phyloP scores from a whole-genome alignment of 768 basidiomycete genomes.

The Sporobolomyces pararoseus region DNA sequence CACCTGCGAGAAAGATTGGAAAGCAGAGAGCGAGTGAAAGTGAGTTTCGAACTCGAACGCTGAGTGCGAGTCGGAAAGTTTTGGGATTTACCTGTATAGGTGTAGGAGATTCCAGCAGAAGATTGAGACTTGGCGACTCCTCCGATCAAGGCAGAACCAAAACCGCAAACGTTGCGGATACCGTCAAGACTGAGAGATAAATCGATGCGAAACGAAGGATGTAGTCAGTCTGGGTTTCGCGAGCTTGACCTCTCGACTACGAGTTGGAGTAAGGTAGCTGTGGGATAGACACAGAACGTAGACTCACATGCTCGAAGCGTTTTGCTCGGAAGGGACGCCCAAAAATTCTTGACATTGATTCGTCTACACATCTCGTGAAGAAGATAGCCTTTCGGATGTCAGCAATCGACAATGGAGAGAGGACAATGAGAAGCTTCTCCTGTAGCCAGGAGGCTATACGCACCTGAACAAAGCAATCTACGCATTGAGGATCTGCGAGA shows the following conservation, averaged over 20 bases:
- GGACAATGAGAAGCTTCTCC: no score
- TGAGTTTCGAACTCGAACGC: not conserved
- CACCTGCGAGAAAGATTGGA: not conserved
- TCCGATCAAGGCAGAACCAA: conserved; percentile 23
- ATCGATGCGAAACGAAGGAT: not conserved
- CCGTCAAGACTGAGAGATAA: conserved; percentile 24
- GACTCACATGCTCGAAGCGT: conserved; percentile 22
- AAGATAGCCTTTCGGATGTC: no score
- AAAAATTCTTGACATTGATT: conserved; percentile 35
- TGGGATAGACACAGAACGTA: not conserved
- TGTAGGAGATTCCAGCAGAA: conserved; percentile 14
- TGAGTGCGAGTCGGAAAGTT: no score
- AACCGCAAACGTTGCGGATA: conserved; percentile 26
- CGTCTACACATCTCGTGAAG: conserved; percentile 8
- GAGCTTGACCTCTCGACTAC: no score
- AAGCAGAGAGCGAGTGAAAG: no score
- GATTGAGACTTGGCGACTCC: conserved; percentile 23
- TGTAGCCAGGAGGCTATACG: no score
- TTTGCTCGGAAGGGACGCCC: conserved; percentile 24
- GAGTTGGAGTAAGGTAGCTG: no score
- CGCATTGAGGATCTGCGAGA: conserved; percentile 31
- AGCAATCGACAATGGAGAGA: no score
- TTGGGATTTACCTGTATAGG: conserved; percentile 18
- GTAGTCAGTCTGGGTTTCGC: not conserved
- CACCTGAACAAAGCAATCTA: conserved; percentile 37